These are phyloP conservation scores for Fagopyrum tataricum DNA, from an alignment of 148 eudicot genomes.

Conservation along the genomic window DNA sequence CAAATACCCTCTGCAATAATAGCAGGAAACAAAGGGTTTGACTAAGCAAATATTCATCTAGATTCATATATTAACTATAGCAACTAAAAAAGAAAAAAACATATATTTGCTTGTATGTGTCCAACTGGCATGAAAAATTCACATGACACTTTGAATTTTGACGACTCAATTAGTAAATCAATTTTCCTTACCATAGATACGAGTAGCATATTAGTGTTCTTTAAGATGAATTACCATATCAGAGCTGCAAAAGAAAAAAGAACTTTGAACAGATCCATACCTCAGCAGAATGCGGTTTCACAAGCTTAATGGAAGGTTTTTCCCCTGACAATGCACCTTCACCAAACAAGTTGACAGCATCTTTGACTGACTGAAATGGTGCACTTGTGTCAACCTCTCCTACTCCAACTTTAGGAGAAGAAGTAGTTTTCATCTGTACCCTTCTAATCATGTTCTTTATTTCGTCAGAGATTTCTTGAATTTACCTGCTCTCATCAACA, in stretches of 20 bases:
- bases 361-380: constrained; percentile 97
- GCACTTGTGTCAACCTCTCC: constrained; percentile 98
- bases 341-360: constrained; percentile 92
- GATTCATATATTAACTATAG: background rate
- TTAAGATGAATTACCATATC: background rate
- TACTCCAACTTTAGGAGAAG: constrained; percentile 63
- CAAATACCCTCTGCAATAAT: constrained; percentile 16
- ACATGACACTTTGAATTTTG: background rate
- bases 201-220: background rate
- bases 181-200: background rate
- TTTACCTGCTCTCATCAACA: background rate
- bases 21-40: background rate
- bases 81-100: background rate
- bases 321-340: constrained; percentile 83
- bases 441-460: constrained; percentile 19
- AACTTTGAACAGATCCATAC: constrained; percentile 21
- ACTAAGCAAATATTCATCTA: background rate
- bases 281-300: constrained; percentile 72
- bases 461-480: background rate
- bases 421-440: constrained; percentile 41
- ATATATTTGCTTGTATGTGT: background rate
- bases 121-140: background rate
- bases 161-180: background rate
- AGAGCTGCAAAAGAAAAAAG: background rate
- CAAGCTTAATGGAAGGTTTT: constrained; percentile 54